These are phyloP conservation scores for Boletus subparvulus DNA, from an alignment of 768 basidiomycete genomes.

Conservation along the genomic window DNA sequence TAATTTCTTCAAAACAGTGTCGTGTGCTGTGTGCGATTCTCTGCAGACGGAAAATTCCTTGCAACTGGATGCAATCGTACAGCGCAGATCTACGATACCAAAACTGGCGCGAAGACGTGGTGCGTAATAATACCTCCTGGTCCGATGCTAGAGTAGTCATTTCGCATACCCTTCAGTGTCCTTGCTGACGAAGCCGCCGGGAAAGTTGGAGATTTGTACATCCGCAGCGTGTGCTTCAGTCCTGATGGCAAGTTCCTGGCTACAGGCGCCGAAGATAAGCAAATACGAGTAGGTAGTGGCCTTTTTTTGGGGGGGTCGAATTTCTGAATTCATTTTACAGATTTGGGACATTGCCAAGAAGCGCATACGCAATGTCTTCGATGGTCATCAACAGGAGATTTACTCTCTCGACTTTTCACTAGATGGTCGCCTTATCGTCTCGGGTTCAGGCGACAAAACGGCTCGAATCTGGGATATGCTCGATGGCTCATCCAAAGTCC, in stretches of 20 bases:
- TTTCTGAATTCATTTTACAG: slow-evolving; percentile 38
- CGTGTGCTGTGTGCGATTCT: slow-evolving; percentile 91
- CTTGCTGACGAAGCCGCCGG: slow-evolving; percentile 73
- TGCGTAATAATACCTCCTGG: slow-evolving; percentile 36
- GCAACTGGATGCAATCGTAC: slow-evolving; percentile 97
- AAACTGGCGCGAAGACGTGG: slow-evolving; percentile 84
- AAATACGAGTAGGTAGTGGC: slow-evolving; percentile 67
- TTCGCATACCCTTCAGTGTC: slow-evolving; percentile 45
- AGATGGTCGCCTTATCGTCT: slow-evolving; percentile 85
- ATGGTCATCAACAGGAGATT: slow-evolving; percentile 91
- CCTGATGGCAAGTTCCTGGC: slow-evolving; percentile 71
- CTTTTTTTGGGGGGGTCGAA: background rate
- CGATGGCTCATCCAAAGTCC: slow-evolving; percentile 34
- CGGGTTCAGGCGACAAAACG: slow-evolving; percentile 77
- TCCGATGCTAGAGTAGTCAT: slow-evolving; percentile 5
- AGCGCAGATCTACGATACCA: slow-evolving; percentile 92
- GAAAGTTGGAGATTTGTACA: slow-evolving; percentile 83
- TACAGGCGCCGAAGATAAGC: slow-evolving; percentile 87
- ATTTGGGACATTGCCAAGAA: slow-evolving; percentile 91
- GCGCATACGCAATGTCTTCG: slow-evolving; percentile 75
- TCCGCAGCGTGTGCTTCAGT: slow-evolving; percentile 79
- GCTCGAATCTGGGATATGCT: slow-evolving; percentile 72
- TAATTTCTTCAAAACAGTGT: slow-evolving; percentile 45
- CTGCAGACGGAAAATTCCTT: slow-evolving; percentile 87
- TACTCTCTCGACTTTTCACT: slow-evolving; percentile 90